A percentile compares a stretch with the other conserved stretches of the same genome.
Conservation (phyloP, 2,329 filamentous ascomycete genomes). For the Massarina eburnea region DNA sequence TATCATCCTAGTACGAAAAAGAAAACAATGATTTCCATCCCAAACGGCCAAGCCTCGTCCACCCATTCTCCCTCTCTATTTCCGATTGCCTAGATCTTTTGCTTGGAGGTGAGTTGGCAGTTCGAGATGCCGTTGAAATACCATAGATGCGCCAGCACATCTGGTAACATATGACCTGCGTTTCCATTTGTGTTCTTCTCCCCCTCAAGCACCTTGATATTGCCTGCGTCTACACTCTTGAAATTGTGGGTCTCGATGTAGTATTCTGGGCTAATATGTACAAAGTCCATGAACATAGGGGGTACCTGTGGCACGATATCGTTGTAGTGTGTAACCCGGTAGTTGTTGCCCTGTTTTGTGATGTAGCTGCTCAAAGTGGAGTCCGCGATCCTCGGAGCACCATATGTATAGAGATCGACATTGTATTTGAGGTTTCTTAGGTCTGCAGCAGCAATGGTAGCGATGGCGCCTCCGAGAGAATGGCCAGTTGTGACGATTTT, state of each 20-base stretch:
- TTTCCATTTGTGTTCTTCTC: conserved; percentile 33
- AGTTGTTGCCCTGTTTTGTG: conserved; percentile 57
- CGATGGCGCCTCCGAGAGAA: conserved; percentile 68
- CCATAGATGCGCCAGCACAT: conserved; percentile 40
- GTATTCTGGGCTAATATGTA: conserved; percentile 70
- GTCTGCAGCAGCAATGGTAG: conserved; percentile 61
- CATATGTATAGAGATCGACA: conserved; percentile 59
- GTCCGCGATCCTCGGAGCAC: conserved; percentile 69
- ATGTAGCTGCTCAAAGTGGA: conserved; percentile 58
- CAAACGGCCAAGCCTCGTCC: too few species aligned
- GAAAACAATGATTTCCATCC: not conserved
- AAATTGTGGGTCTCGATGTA: conserved; percentile 44
- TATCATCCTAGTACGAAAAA: not conserved
- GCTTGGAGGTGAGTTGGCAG: not conserved
- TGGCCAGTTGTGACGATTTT: conserved; percentile 64
- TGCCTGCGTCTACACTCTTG: conserved; percentile 16
- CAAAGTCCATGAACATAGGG: conserved; percentile 61
- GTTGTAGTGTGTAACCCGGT: conserved; percentile 66
- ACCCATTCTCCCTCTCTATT: not conserved
- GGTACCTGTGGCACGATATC: conserved; percentile 71
- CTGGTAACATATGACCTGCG: conserved; percentile 25
- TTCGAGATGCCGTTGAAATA: conserved; percentile 34
- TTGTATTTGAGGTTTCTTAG: conserved; percentile 30
- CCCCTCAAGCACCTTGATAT: conserved; percentile 28
- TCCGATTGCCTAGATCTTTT: not conserved